These are phyloP conservation scores for Tetracladium maxilliforme DNA, from an alignment of 2,329 filamentous ascomycete species.

Conservation along the genomic window DNA sequence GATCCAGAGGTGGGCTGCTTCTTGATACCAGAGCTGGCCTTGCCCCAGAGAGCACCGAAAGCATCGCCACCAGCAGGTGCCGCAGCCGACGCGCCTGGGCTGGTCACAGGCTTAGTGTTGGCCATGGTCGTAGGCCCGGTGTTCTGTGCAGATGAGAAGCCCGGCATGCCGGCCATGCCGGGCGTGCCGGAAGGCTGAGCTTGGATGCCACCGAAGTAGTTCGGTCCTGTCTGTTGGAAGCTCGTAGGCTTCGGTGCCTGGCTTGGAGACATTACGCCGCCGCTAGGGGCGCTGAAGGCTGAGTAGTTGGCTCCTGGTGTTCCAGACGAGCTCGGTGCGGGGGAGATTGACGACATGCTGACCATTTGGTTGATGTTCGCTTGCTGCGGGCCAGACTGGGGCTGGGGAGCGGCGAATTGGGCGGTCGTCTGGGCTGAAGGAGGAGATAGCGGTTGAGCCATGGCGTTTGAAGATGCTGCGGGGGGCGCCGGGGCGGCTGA, in stretches of 20 bases:
- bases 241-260: constrained; percentile 40
- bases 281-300: constrained; percentile 37
- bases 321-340: constrained; percentile 41
- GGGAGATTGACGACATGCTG: constrained; percentile 68
- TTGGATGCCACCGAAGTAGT: constrained; percentile 85
- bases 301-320: constrained; percentile 47
- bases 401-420: constrained; percentile 70
- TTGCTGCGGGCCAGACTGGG: constrained; percentile 69
- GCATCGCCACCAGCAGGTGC: constrained; percentile 59
- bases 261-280: too few species aligned
- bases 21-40: constrained; percentile 59
- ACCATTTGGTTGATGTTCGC: constrained; percentile 70
- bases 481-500: constrained; percentile 54
- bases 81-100: constrained; percentile 21
- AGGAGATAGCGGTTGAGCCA: constrained; percentile 20
- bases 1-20: constrained; percentile 48
- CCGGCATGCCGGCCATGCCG: constrained; percentile 16
- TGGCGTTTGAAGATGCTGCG: constrained; percentile 24
- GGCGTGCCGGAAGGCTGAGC: constrained; percentile 17
- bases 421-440: constrained; percentile 34
- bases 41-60: constrained; percentile 76
- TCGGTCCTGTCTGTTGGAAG: constrained; percentile 69
- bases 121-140: constrained; percentile 6
- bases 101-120: constrained; percentile 7
- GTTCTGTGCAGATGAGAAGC: constrained; percentile 12